Conservation (phyloP, 176 grass and related monocot genomes). For the Elaeis guineensis region DNA sequence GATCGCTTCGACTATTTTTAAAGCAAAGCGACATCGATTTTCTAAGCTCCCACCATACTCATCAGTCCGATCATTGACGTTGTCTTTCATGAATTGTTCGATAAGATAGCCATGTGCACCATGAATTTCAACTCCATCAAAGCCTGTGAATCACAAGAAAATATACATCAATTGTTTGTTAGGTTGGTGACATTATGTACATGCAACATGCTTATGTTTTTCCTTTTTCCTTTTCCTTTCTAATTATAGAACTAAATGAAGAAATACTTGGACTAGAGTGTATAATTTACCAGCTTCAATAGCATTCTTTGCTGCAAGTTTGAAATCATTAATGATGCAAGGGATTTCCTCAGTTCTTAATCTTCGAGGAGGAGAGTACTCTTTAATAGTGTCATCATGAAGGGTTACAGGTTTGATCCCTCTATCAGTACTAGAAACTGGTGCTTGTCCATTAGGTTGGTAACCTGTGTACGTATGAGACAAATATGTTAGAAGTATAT, state of each 20-base stretch:
- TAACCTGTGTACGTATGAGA: constrained; percentile 2
- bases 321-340: constrained; percentile 36
- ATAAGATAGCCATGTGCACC: constrained; percentile 41
- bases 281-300: constrained; percentile 43
- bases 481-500: not conserved
- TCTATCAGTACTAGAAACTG: constrained; percentile 45
- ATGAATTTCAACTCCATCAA: constrained; percentile 61
- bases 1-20: constrained; percentile 36
- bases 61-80: constrained; percentile 31
- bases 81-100: constrained; percentile 52
- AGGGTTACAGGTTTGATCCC: constrained; percentile 12
- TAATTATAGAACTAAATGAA: too few relatives aligned
- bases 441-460: constrained; percentile 33
- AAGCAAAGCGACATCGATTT: constrained; percentile 39
- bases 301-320: constrained; percentile 43
- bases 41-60: constrained; percentile 34
- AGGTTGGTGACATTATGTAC: too few relatives aligned
- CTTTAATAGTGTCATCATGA: constrained; percentile 10
- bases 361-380: constrained; percentile 32
- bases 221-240: too few relatives aligned
- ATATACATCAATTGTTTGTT: too few relatives aligned
- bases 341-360: constrained; percentile 46
- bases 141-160: constrained; percentile 22
- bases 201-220: too few relatives aligned
- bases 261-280: not conserved